Conservation (phyloP, 1,139 yeast species). For the Saccharomyces hybrid region DNA sequence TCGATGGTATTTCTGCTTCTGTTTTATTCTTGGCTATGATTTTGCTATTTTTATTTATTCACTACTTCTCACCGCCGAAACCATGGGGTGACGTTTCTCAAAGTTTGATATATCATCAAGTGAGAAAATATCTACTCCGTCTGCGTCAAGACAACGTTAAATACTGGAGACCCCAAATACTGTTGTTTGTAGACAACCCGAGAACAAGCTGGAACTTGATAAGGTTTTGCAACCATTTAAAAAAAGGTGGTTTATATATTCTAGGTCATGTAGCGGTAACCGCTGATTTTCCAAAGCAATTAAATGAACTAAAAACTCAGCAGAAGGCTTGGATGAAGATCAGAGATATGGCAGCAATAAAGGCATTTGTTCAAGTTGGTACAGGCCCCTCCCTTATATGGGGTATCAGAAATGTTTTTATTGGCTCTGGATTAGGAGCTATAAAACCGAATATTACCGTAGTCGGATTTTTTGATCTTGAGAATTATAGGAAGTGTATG, state of each 20-base stretch:
- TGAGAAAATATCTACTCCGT: constrained; percentile 75
- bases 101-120: constrained; percentile 88
- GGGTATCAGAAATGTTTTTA: constrained; percentile 90
- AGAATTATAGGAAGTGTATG: constrained; percentile 3
- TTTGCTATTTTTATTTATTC: constrained; percentile 66
- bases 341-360: constrained; percentile 67
- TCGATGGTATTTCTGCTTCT: constrained; percentile 84
- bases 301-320: constrained; percentile 61
- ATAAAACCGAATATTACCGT: constrained; percentile 96
- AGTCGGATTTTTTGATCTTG: constrained; percentile 69
- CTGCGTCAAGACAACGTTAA: constrained; percentile 87
- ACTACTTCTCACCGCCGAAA: constrained; percentile 86
- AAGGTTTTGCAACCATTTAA: constrained; percentile 87
- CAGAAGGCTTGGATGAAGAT: constrained; percentile 76
- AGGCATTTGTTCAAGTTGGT: constrained; percentile 90
- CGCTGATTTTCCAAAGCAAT: constrained; percentile 50
- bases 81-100: constrained; percentile 98
- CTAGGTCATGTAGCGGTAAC: constrained; percentile 79
- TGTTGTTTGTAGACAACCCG: constrained; percentile 83
- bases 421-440: constrained; percentile 94
- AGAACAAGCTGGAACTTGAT: constrained; percentile 85
- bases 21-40: constrained; percentile 60
- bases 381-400: constrained; percentile 82
- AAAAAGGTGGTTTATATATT: constrained; percentile 88
- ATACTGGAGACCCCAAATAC: constrained; percentile 94